Percentiles rank a stretch among this genome's conserved stretches.
phyloP scores from a whole-genome alignment of 2,329 filamentous ascomycete genomes.

The Pseudopithomyces chartarum region DNA sequence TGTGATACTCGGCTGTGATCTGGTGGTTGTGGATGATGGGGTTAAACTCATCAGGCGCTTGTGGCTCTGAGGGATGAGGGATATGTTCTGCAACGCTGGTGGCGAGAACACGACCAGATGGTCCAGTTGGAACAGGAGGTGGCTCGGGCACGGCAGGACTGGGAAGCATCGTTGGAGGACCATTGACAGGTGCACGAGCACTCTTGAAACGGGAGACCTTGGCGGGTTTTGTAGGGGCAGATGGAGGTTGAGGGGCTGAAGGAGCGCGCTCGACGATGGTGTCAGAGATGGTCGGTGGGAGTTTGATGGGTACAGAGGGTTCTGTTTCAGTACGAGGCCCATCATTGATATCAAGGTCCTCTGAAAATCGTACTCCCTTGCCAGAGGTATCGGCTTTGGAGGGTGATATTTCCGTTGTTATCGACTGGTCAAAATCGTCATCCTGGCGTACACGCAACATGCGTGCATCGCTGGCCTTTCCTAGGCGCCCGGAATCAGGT shows the following conservation, averaged over 20 bases:
- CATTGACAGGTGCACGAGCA: constrained; percentile 27
- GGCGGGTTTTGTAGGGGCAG: constrained; percentile 27
- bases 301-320: constrained; percentile 19
- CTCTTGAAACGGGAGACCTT: constrained; percentile 51
- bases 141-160: constrained; percentile 29
- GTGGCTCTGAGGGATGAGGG: constrained; percentile 36
- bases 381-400: constrained; percentile 31
- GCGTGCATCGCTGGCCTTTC: constrained; percentile 62
- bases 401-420: constrained; percentile 14
- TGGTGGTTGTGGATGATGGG: constrained; percentile 74
- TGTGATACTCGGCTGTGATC: constrained; percentile 82
- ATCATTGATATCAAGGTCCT: constrained; percentile 76
- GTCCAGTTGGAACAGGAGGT: constrained; percentile 44
- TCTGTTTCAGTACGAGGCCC: constrained; percentile 30
- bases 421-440: constrained; percentile 39
- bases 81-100: constrained; percentile 61
- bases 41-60: constrained; percentile 62
- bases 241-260: constrained; percentile 14
- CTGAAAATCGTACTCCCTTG: constrained; percentile 83
- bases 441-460: constrained; percentile 55
- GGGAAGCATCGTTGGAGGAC: constrained; percentile 20
- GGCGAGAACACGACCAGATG: constrained; percentile 60
- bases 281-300: constrained; percentile 36
- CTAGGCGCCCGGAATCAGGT: constrained; percentile 49
- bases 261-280: constrained; percentile 40